A percentile compares a stretch with the other conserved stretches of the same genome.
These are phyloP conservation scores for grape (Vitis vinifera) DNA, from an alignment of 164 flowering plant species.

Conservation along the genomic window ASM3070453v1 NC_081818.1:1611501-1612000, in stretches of 20 bases:
- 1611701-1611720: conserved; percentile 68
- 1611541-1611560: background rate
- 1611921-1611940: background rate
- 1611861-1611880: conserved; percentile 90
- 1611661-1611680: conserved; percentile 98
- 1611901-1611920: conserved; percentile 79
- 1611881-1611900: conserved; percentile 91
- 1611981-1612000: background rate
- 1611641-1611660: conserved; percentile 96
- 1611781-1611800: background rate
- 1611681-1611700: conserved; percentile 94
- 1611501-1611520: too few species aligned
- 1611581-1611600: background rate
- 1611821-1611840: conserved; percentile 9
- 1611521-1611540: background rate
- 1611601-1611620: background rate
- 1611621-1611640: conserved; percentile 85
- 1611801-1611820: conserved; percentile 1
- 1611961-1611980: background rate
- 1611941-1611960: too few species aligned
- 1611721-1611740: background rate
- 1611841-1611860: conserved; percentile 98
- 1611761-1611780: background rate
- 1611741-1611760: too few species aligned
- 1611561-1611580: background rate